Evolutionary conservation across 116 monocot species (phyloP), one percentile per base, ranked within the genome.

Genomic region (Posidonia oceanica): DNA sequence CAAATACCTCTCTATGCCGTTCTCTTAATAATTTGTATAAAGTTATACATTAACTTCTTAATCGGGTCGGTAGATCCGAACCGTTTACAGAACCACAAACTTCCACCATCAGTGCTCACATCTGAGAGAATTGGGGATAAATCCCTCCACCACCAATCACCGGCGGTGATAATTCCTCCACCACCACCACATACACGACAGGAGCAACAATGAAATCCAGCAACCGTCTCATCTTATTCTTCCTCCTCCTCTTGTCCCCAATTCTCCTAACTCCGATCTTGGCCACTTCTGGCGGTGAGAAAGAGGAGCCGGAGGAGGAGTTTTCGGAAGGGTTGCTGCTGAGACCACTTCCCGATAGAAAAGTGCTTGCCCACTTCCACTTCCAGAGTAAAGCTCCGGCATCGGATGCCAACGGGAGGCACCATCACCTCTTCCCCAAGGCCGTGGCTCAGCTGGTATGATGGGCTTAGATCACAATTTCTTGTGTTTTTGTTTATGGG

Each of bases 371-470:
- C 11, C 91, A 91, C 60, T 97, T 97, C 83, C 87, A 91, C 77
- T 97, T 97, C 75, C 72, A 80, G 75, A 87, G 75, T 71, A 59
- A 52, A 4, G 78, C 89, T 12, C 79, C 87, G 22, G 71, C 80
- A 3, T 85, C 87, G 6, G 48, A 60, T 18, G 59, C 76, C 68
- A 83, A 80, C 41, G 91, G 91, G 12, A 77, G 79, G 67, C 96
- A 97, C 75, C 96, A 97, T 64, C 81, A 72, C 58, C 70, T 96
- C 74, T 96, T 96, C 79, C 96, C 96, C 73, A 96, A 96, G 80
- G 84, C 91, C 67, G 87, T 91, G 62, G 80, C 91, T 15, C 96
- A 96, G 75, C 75, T 96, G 84, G 96, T 91, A 83, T 53, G 54
- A 13, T 23, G 10, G 29, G 17, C 64, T 7, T 39, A 37, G 15